Evolutionary conservation across 495 filamentous ascomycete species (phyloP).

Genomic region (Podospora pseudoanserina): DNA sequence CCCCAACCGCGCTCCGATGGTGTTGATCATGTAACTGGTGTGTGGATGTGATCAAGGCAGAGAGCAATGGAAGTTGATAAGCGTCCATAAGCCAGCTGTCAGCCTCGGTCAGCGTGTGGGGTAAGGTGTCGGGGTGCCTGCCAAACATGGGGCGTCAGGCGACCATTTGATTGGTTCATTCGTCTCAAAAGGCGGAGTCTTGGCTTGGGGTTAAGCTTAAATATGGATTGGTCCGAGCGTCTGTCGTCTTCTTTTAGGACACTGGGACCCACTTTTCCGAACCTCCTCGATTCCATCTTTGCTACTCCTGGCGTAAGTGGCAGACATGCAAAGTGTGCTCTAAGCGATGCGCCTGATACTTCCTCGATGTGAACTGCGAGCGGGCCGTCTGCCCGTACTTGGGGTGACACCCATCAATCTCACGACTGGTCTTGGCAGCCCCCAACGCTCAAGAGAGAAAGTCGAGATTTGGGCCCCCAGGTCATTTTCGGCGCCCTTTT

Average conservation of each 20-base stretch:
- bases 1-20: neutral
- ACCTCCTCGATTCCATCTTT: neutral
- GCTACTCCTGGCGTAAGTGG: neutral
- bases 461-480: neutral
- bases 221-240: constrained; percentile 6
- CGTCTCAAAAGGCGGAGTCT: constrained; percentile 23
- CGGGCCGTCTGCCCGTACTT: neutral
- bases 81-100: neutral
- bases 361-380: neutral
- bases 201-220: constrained; percentile 25
- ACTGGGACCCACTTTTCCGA: neutral
- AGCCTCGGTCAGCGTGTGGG: neutral
- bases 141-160: constrained; percentile 9
- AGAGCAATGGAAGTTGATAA: neutral
- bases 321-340: neutral
- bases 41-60: neutral
- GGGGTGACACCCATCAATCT: neutral
- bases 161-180: constrained; percentile 11
- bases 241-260: constrained; percentile 11
- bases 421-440: neutral
- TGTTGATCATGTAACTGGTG: neutral
- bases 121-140: constrained; percentile 8
- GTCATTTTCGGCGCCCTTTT: neutral
- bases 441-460: neutral
- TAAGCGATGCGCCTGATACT: neutral